Evolutionary conservation across 257 asterid species (phyloP), one percentile per base, ranked within the genome.

Genomic region (Ophiorrhiza pumila): DNA sequence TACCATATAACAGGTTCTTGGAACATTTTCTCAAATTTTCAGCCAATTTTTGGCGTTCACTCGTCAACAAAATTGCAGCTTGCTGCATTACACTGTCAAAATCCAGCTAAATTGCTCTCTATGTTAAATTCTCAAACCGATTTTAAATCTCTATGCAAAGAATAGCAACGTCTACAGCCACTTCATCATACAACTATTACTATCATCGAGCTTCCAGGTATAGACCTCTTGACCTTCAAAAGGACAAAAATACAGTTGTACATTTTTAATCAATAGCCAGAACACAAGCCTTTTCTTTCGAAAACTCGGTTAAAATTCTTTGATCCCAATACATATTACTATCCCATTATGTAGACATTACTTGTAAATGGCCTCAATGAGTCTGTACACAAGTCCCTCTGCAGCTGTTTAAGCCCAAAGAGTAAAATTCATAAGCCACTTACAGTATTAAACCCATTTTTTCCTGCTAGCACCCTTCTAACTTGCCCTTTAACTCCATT

Each of bases 21-120:
- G 96, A 78, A 69, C 89, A 84, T 57, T 79, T 83, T 45, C 91
- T 80, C 74, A 89, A 73, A 71, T 73, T 32, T 34, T 85, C 82
- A 14, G 89, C 82, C 46, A 85, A 68, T 27, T 55, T 75, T 79
- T 84, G 86, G 61, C 87, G 80, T 61, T 78, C 85, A 76, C 72
- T 71, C 83, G 78, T 79, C 71, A 62, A 71, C 57, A 77, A 56
- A 74, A 50, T 23, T 66, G 71, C 74, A 49, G 43, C 72, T 23
- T 22, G 43, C 68, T 42, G 43, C 68, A 71, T 27, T 4, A 14
- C 1, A 25, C 35, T 14, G 1, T 20, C 34, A n/a, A 69, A 32
- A 25, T 35, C 37, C 61, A 31, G n/a, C 20, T 31, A 67, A 18
- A 67, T 68, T 32, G 49, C 25, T 14, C 37, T 23, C 47, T 49